Evolutionary conservation across 768 basidiomycete genomes (phyloP), one percentile per base, ranked within the genome.

Genomic region (Psilocybe cyanescens): DNA sequence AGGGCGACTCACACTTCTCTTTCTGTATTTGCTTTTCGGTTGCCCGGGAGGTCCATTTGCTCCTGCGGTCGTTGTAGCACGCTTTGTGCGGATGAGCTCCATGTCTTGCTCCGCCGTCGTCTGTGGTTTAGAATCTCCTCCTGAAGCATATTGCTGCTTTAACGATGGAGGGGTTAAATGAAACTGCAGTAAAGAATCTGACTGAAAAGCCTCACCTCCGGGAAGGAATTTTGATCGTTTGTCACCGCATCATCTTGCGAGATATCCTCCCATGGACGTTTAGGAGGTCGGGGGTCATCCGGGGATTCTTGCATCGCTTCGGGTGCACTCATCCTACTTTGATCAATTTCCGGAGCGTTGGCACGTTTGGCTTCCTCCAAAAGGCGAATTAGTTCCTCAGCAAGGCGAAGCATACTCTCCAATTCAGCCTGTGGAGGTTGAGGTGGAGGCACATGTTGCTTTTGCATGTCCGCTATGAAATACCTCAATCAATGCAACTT

Each of bases 71-170:
- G 86, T 86, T 53, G 86, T 88, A n/a, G 90, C 90, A 17, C 91
- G 86, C 73, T 93, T 94, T 30, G 83, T 88, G 7, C 91, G 85
- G 62, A 94, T 94, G 61, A 91, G 81, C 64, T 91, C 90, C 91
- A 94, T 94, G 68, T 94, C 91, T 61, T 89, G 84, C 72, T 93
- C 90, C 6, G 91, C 91, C 1, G 87, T 88, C 3, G 86, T 78
- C 64, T 86, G 85, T 29, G 74, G 75, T 57, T 83, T 78, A 72
- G 73, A 54, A 33, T 70, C 70, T 12, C 59, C 39, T 19, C 59
- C 54, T 12, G 65, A 47, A 29, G 75, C 58, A 68, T 74, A 72
- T 53, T 72, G 68, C 62, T 72, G 65, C 35, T 58, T 59, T 11
- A 31, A 30, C 58, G 51, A 44, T 63, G 57, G 16, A 4, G n/a